A percentile compares a stretch with the other conserved stretches of the same genome.
Conservation (phyloP, 1,139 yeast species). For the Saccharomyces hybrid region DNA sequence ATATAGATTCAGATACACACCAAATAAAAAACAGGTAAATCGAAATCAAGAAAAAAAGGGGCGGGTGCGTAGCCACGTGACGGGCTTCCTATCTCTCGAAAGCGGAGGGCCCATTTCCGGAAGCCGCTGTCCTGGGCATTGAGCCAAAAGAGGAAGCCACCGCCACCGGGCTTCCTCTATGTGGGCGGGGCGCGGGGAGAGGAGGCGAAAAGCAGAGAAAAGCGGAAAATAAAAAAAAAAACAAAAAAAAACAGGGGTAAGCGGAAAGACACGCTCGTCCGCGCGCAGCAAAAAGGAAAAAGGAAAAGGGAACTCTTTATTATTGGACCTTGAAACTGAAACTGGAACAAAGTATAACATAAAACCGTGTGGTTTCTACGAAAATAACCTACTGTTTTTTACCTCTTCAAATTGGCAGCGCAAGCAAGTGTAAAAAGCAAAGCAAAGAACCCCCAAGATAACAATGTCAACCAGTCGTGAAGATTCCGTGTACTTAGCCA, state of each 20-base stretch:
- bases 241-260: background rate
- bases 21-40: background rate
- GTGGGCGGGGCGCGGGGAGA: slow-evolving; percentile 4
- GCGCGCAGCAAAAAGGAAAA: background rate
- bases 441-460: background rate
- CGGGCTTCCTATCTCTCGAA: background rate
- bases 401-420: background rate
- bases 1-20: background rate
- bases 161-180: background rate
- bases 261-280: background rate
- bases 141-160: background rate
- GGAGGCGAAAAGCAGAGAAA: slow-evolving; percentile 2
- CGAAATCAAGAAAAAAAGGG: background rate
- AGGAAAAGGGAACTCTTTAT: background rate
- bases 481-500: too few relatives aligned
- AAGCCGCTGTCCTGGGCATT: background rate
- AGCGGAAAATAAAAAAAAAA: background rate
- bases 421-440: background rate
- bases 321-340: background rate
- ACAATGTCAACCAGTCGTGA: slow-evolving; percentile 70
- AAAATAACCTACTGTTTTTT: background rate
- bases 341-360: background rate
- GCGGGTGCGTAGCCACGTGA: background rate
- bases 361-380: background rate
- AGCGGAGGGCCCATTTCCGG: background rate